Evolutionary conservation across 139 green algal genomes (phyloP).

Genomic region (Monoraphidium neglectum): DNA sequence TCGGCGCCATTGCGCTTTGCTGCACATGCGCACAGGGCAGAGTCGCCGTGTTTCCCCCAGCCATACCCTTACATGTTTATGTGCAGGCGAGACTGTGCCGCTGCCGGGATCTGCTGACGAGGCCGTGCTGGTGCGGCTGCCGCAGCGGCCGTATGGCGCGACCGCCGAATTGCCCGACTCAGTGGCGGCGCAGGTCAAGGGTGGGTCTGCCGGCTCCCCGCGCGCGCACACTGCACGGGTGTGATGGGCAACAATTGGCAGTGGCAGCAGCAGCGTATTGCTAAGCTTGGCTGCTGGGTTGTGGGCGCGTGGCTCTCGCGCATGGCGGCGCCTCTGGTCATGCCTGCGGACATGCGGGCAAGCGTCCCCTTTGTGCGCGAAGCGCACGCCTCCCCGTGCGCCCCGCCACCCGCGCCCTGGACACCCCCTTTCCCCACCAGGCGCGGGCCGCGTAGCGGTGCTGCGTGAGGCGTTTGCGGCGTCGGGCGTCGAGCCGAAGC

Average conservation of each 20-base stretch:
- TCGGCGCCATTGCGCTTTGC: too few relatives aligned
- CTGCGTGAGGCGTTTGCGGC: conserved; percentile 69
- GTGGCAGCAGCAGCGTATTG: not conserved
- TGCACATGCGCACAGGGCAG: too few relatives aligned
- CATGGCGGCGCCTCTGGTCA: not conserved
- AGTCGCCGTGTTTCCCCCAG: too few relatives aligned
- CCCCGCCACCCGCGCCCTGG: too few relatives aligned
- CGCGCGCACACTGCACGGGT: too few relatives aligned
- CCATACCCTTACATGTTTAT: too few relatives aligned
- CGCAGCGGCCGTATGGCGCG: conserved; percentile 63
- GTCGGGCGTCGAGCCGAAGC: conserved; percentile 43
- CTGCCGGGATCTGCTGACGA: conserved; percentile 6
- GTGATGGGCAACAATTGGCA: not conserved
- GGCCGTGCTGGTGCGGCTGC: conserved; percentile 59
- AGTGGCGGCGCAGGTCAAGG: conserved; percentile 21
- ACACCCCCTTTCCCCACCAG: conserved; percentile 2
- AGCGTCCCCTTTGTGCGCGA: not conserved
- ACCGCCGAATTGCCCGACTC: conserved; percentile 43
- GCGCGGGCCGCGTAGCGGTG: conserved; percentile 49
- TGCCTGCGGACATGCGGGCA: not conserved
- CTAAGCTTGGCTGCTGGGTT: not conserved
- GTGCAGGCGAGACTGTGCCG: not conserved
- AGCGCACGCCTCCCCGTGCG: too few relatives aligned
- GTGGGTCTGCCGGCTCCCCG: not conserved
- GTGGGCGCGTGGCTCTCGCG: not conserved